A percentile compares a stretch with the other conserved stretches of the same genome.
phyloP scores from a whole-genome alignment of 1,139 yeast genomes.

The Magnusiomyces tetraspermus region DNA sequence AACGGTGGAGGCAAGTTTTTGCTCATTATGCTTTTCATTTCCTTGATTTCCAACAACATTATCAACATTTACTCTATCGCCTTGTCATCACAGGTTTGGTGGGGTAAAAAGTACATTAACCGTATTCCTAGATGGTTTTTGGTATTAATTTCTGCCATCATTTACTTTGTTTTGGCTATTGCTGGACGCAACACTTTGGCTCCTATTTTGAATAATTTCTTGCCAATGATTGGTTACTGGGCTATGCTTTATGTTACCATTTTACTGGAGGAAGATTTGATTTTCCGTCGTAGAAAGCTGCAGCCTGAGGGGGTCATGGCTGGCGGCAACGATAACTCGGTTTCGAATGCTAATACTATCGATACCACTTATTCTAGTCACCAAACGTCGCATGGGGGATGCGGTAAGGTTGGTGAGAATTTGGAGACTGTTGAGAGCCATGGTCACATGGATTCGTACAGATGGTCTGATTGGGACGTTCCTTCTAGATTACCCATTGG shows the following conservation, averaged over 20 bases:
- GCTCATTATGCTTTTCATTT: conserved; percentile 56
- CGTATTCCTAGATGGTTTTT: conserved; percentile 72
- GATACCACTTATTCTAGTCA: not conserved
- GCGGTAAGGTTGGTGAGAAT: not conserved
- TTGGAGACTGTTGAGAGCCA: conserved; percentile 13
- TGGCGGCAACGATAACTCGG: not conserved
- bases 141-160: conserved; percentile 54
- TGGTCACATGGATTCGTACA: conserved; percentile 20
- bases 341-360: no score
- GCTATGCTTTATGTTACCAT: conserved; percentile 69
- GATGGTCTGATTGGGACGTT: conserved; percentile 62
- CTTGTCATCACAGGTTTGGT: conserved; percentile 60
- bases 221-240: conserved; percentile 96
- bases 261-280: conserved; percentile 61
- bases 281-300: conserved; percentile 46
- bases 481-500: conserved; percentile 48
- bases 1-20: conserved; percentile 70
- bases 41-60: conserved; percentile 72
- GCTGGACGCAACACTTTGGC: conserved; percentile 73
- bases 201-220: conserved; percentile 69
- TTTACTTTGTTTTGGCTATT: conserved; percentile 45
- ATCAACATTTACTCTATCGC: conserved; percentile 80
- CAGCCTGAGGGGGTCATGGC: not conserved
- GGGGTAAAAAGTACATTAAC: conserved; percentile 36
- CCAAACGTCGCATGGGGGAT: not conserved